These are phyloP conservation scores for Podaxis carcinomalis DNA, from an alignment of 768 basidiomycete genomes.

Conservation along the genomic window DNA sequence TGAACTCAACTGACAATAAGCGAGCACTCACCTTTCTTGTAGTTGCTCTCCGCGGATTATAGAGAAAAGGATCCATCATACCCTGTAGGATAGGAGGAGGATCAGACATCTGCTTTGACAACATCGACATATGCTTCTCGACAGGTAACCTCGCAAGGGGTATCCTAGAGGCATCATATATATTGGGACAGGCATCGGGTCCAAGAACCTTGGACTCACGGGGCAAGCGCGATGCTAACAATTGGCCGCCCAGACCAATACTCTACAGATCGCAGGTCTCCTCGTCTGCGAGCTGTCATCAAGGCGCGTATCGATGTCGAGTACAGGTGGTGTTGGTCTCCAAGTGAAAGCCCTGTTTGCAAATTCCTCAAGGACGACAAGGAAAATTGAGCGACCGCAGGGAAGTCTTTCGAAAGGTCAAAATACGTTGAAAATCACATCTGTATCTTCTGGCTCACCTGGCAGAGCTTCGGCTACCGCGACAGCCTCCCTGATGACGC, in stretches of 20 bases:
- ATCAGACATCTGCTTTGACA: slow-evolving; percentile 37
- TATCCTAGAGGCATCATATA: slow-evolving; percentile 39
- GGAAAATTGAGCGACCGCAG: slow-evolving; percentile 83
- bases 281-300: slow-evolving; percentile 70
- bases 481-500: slow-evolving; percentile 89
- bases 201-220: slow-evolving; percentile 45
- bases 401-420: slow-evolving; percentile 54
- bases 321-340: slow-evolving; percentile 80
- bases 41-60: slow-evolving; percentile 75
- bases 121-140: slow-evolving; percentile 62
- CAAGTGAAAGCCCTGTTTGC: slow-evolving; percentile 59
- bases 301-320: slow-evolving; percentile 70
- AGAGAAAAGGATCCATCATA: slow-evolving; percentile 78
- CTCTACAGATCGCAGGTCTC: slow-evolving; percentile 62
- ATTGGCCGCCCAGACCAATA: slow-evolving; percentile 88
- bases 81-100: slow-evolving; percentile 50
- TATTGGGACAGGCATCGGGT: slow-evolving; percentile 6
- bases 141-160: slow-evolving; percentile 66
- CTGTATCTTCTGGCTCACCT: slow-evolving; percentile 42
- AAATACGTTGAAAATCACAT: background rate
- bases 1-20: background rate
- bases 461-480: slow-evolving; percentile 89
- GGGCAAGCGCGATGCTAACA: slow-evolving; percentile 70
- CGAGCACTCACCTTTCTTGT: slow-evolving; percentile 48
- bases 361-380: slow-evolving; percentile 80